Conservation (phyloP, 2,329 filamentous ascomycete species). For the Arthrobotrys pseudoclavata region DNA sequence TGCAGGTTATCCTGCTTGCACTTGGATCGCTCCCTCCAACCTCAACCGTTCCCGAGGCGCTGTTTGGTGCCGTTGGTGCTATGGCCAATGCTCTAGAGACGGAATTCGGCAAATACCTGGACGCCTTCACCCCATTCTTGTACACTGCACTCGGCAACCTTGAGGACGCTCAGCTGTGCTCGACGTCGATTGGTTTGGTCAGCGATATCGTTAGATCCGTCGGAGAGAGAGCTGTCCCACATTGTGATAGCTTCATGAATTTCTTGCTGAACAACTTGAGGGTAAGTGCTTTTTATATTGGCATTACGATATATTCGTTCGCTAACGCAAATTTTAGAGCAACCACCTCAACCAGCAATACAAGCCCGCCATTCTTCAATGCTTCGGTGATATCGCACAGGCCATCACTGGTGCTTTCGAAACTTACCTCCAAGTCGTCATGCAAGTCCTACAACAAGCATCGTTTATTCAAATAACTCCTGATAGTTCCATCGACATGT, state of each 20-base stretch:
- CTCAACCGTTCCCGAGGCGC: slow-evolving; percentile 92
- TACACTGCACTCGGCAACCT: slow-evolving; percentile 96
- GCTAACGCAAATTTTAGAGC: slow-evolving; percentile 72
- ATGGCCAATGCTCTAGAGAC: slow-evolving; percentile 91
- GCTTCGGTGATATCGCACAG: slow-evolving; percentile 96
- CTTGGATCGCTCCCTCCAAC: slow-evolving; percentile 82
- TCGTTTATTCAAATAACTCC: slow-evolving; percentile 82
- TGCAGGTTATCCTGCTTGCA: slow-evolving; percentile 87
- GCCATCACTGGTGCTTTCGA: slow-evolving; percentile 94
- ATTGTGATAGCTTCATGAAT: slow-evolving; percentile 99
- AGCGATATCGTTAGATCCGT: slow-evolving; percentile 95
- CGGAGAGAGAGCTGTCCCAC: slow-evolving; percentile 90
- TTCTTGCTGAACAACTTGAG: slow-evolving; percentile 91
- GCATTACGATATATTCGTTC: slow-evolving; percentile 6
- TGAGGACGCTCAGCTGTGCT: slow-evolving; percentile 92
- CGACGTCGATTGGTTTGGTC: slow-evolving; percentile 96
- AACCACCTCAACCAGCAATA: slow-evolving; percentile 92
- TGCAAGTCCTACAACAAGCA: slow-evolving; percentile 92
- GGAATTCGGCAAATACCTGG: slow-evolving; percentile 97
- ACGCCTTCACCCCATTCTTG: slow-evolving; percentile 89
- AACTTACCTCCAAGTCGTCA: slow-evolving; percentile 91
- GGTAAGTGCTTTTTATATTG: slow-evolving; percentile 69
- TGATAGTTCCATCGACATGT: slow-evolving; percentile 92
- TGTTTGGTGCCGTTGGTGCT: slow-evolving; percentile 93
- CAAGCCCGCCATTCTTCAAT: slow-evolving; percentile 97